Percentiles rank a stretch among this genome's conserved stretches.
phyloP scores from a whole-genome alignment of 768 basidiomycete genomes.

The Candolleomyces eurysporus region DNA sequence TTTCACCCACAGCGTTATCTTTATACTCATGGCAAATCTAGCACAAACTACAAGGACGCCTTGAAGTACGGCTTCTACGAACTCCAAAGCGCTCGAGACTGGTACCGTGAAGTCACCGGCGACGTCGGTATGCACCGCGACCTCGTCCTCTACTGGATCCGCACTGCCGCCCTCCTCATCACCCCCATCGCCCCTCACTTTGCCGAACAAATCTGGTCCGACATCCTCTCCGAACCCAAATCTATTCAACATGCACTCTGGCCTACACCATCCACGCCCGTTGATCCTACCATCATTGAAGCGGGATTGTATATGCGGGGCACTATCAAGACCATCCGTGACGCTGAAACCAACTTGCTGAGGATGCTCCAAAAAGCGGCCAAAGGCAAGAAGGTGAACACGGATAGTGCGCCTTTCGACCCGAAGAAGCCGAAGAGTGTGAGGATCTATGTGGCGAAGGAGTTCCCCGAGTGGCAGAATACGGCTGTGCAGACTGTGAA shows the following conservation, averaged over 20 bases:
- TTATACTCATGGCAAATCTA: conserved; percentile 26
- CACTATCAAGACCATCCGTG: conserved; percentile 89
- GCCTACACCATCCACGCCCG: conserved; percentile 63
- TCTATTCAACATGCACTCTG: conserved; percentile 84
- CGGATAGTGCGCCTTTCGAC: conserved; percentile 52
- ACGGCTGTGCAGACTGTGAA: conserved; percentile 72
- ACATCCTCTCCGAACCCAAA: conserved; percentile 65
- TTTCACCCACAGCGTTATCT: not conserved
- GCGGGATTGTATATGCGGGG: conserved; percentile 83
- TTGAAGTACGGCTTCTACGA: conserved; percentile 96
- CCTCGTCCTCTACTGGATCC: conserved; percentile 84
- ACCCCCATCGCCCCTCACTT: conserved; percentile 92
- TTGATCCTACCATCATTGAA: conserved; percentile 68
- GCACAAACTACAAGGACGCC: conserved; percentile 94
- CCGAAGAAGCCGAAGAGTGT: conserved; percentile 84
- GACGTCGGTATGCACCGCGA: conserved; percentile 92
- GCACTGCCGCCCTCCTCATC: conserved; percentile 73
- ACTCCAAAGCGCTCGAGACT: conserved; percentile 86
- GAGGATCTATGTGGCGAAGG: conserved; percentile 84
- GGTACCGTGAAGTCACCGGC: conserved; percentile 91
- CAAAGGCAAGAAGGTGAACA: conserved; percentile 57
- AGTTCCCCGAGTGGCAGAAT: conserved; percentile 95
- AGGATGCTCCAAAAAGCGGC: conserved; percentile 75
- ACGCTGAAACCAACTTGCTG: conserved; percentile 74
- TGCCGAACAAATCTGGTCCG: conserved; percentile 85